These are phyloP conservation scores for Neurospora sp. DNA, from an alignment of 495 filamentous ascomycete genomes.

Conservation along the genomic window DNA sequence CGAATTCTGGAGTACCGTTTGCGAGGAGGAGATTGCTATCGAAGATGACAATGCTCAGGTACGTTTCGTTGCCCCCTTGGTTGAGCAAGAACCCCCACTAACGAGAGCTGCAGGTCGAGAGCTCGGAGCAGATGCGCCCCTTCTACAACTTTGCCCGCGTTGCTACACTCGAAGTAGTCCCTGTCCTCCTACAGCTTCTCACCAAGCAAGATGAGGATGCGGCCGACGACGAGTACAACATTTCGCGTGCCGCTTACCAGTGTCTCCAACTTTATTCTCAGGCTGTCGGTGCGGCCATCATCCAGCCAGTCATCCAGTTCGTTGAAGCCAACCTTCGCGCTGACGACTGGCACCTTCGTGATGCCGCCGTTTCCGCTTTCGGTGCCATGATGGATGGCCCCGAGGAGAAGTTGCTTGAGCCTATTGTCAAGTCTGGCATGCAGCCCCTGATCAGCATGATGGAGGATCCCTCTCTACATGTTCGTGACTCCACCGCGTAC, in stretches of 20 bases:
- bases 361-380: conserved; percentile 96
- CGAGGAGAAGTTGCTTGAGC: conserved; percentile 76
- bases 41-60: conserved; percentile 93
- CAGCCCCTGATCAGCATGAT: conserved; percentile 90
- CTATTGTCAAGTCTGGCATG: conserved; percentile 88
- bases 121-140: conserved; percentile 64
- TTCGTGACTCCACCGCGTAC: conserved; percentile 95
- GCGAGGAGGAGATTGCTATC: conserved; percentile 94
- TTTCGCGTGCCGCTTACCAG: conserved; percentile 91
- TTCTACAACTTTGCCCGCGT: conserved; percentile 89
- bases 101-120: conserved; percentile 45
- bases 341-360: conserved; percentile 85
- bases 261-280: conserved; percentile 92
- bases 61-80: conserved; percentile 14
- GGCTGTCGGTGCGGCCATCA: conserved; percentile 70
- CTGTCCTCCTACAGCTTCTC: conserved; percentile 77
- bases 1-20: conserved; percentile 99
- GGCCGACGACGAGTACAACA: conserved; percentile 90
- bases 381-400: conserved; percentile 98
- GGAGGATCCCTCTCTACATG: conserved; percentile 78
- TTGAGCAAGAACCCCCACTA: conserved; percentile 4
- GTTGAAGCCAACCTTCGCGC: conserved; percentile 83
- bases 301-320: conserved; percentile 73
- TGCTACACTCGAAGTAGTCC: conserved; percentile 84
- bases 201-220: conserved; percentile 98